phyloP scores from a whole-genome alignment of 176 grass and related monocot genomes.

The Alloteropsis semialata region DNA sequence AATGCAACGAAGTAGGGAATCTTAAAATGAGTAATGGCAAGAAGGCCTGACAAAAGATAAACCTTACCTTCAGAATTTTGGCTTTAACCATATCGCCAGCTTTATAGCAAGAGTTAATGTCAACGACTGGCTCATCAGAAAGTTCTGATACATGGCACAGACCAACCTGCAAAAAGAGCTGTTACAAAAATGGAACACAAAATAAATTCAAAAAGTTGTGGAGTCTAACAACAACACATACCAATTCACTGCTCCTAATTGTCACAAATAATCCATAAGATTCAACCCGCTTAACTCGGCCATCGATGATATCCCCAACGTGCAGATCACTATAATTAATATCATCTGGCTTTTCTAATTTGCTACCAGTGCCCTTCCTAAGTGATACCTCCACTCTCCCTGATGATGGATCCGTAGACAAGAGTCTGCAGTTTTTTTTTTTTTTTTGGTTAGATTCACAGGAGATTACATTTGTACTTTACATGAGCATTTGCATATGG shows the following conservation, averaged over 20 bases:
- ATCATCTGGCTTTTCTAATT: constrained; percentile 37
- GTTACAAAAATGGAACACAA: constrained; percentile 7
- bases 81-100: constrained; percentile 75
- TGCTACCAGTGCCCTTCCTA: constrained; percentile 41
- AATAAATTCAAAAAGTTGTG: background rate
- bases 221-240: constrained; percentile 31
- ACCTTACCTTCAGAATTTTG: constrained; percentile 81
- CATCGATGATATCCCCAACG: constrained; percentile 70
- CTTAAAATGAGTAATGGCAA: constrained; percentile 6
- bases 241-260: constrained; percentile 64
- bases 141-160: constrained; percentile 94
- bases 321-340: constrained; percentile 59
- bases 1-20: background rate
- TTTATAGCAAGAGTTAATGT: constrained; percentile 65
- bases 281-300: constrained; percentile 73
- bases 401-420: constrained; percentile 56
- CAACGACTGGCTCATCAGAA: constrained; percentile 73
- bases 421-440: constrained; percentile 55
- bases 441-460: constrained; percentile 22
- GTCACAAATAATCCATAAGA: constrained; percentile 84
- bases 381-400: constrained; percentile 89
- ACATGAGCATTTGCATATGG: constrained; percentile 7
- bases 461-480: background rate
- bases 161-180: constrained; percentile 70
- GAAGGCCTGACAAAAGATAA: background rate